These are phyloP conservation scores for Coprinopsis sp. DNA, from an alignment of 768 basidiomycete species.

Conservation along the genomic window DNA sequence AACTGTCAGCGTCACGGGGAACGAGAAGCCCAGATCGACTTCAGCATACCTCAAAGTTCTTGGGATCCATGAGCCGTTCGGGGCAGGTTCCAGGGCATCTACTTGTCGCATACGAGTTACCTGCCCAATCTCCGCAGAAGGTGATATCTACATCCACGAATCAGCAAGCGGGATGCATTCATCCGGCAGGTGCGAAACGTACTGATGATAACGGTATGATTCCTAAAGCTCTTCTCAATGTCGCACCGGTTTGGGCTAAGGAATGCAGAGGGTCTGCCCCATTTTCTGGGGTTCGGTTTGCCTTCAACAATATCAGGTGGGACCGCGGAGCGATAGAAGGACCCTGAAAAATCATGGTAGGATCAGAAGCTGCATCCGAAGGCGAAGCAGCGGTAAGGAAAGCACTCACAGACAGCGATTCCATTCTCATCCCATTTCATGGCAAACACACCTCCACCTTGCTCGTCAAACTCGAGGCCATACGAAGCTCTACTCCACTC, in stretches of 20 bases:
- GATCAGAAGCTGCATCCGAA: no score
- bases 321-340: constrained; percentile 75
- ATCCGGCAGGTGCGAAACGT: constrained; percentile 31
- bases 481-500: constrained; percentile 83
- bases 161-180: no score
- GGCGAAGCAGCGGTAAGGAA: background rate
- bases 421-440: constrained; percentile 85
- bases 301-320: constrained; percentile 62
- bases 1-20: background rate
- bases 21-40: constrained; percentile 4
- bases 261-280: constrained; percentile 65
- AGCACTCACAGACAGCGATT: constrained; percentile 66
- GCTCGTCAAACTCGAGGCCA: constrained; percentile 75
- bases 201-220: constrained; percentile 78
- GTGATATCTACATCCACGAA: constrained; percentile 68
- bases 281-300: constrained; percentile 58
- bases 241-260: constrained; percentile 54
- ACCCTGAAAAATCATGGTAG: constrained; percentile 49
- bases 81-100: constrained; percentile 73
- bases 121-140: constrained; percentile 85
- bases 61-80: constrained; percentile 57
- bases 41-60: constrained; percentile 61
- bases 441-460: constrained; percentile 80
- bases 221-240: constrained; percentile 52
- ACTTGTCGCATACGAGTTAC: constrained; percentile 70